These are phyloP conservation scores for Fusarium agapanthi DNA, from an alignment of 2,329 filamentous ascomycete genomes.

Conservation along the genomic window DNA sequence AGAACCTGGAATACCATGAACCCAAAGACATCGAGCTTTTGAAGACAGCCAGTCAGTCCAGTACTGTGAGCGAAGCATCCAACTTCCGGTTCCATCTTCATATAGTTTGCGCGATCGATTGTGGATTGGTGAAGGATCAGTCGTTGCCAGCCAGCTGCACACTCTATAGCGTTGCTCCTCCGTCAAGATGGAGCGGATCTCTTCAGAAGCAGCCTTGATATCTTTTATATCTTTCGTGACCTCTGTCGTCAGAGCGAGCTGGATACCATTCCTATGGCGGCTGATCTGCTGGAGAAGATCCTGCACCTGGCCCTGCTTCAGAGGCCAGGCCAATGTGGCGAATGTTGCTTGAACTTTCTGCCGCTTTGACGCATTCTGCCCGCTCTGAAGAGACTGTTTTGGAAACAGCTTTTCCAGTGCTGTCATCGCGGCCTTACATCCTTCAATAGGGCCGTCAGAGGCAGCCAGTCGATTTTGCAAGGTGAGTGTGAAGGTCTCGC, in stretches of 20 bases:
- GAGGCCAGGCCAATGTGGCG: neutral
- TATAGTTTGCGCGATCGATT: neutral
- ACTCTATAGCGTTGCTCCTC: neutral
- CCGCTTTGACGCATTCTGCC: neutral
- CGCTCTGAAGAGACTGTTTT: accelerated
- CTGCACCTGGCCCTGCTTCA: neutral
- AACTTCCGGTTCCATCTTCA: neutral
- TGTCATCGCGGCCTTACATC: neutral
- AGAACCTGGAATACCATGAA: neutral
- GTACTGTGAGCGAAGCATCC: neutral
- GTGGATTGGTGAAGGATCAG: neutral
- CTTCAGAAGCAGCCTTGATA: neutral
- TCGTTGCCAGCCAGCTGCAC: neutral
- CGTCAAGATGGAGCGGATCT: neutral
- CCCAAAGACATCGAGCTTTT: accelerated
- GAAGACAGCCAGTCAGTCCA: neutral
- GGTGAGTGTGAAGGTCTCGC: neutral
- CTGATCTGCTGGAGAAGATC: neutral
- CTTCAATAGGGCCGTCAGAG: neutral
- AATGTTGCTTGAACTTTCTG: neutral
- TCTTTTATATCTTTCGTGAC: neutral
- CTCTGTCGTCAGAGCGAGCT: neutral
- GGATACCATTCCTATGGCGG: accelerated
- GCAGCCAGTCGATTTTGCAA: neutral
- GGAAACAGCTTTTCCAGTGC: neutral